Evolutionary conservation across 2,329 filamentous ascomycete species (phyloP), one percentile per base, ranked within the genome.

Genomic region (Thielaviopsis euricoi): DNA sequence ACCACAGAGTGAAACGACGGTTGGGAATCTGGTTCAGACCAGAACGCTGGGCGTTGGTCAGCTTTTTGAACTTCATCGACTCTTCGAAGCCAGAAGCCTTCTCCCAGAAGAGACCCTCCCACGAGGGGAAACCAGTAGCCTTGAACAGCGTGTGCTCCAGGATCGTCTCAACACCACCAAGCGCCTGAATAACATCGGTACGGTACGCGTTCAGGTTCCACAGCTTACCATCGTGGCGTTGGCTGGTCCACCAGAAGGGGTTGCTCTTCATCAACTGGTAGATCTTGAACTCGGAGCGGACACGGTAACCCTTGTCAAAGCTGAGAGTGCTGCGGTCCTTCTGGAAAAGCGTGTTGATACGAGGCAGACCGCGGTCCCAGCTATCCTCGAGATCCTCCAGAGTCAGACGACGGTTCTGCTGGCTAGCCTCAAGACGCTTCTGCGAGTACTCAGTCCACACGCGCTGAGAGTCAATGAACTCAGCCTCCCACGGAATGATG

Each of bases 391-490:
- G 76, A 71, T 98, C 93, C 69, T 98, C 93, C 7, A 98, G 78
- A 0, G 93, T 98, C 52, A 98, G 75, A 64, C 93, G 83, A 59
- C 93, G 85, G 66, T 98, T 98, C 70, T 98, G 93, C 65, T 97
- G 91, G 66, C 96, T 95, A 21, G 93, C 94, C 68, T 98, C 93
- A 63, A 94, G 78, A 52, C 93, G 85, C 76, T 98, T 98, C 73
- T 98, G 93, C 0, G 91, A 96, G 67, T 98, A 98, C 66, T 98
- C 93, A 25, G 93, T 97, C 93, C 93, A 98, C 1, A 98, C 93
- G 64, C 94, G 85, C 69, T 98, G 94, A 3, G 93, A 98, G 69
- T 98, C 94, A 64, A 97, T 95, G 71, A 98, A 98, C 69, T 98
- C 93, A 1, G 91, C 88, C 69, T 98, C 93, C 93, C 93, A 98